phyloP scores from a whole-genome alignment of 1,284 basidiomycete species.

The Moesziomyces sp. region DNA sequence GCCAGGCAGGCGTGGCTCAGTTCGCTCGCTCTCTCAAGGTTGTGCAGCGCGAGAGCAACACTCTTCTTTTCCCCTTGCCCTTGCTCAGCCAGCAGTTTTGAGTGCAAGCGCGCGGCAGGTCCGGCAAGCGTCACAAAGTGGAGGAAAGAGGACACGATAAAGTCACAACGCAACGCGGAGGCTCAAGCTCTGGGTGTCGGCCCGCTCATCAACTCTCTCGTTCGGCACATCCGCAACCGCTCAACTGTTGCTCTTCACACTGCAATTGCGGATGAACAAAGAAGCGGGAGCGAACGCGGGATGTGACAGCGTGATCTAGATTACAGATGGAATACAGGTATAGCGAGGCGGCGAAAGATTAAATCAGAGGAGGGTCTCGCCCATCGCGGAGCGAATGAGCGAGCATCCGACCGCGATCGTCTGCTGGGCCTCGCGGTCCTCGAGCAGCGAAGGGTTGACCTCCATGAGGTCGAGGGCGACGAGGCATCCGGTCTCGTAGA shows the following conservation, averaged over 20 bases:
- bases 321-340: not conserved
- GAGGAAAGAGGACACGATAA: not conserved
- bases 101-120: no score
- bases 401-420: constrained; percentile 95
- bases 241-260: no score
- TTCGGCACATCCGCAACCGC: not conserved
- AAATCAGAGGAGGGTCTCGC: constrained; percentile 68
- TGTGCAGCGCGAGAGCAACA: constrained; percentile 10
- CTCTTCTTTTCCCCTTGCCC: constrained; percentile 5
- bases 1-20: no score
- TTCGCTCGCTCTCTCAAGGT: no score
- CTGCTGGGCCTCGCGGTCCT: constrained; percentile 78
- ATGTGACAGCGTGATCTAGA: not conserved
- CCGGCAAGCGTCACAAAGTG: not conserved
- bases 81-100: no score
- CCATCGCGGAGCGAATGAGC: constrained; percentile 87
- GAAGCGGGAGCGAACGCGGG: no score
- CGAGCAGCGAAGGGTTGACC: constrained; percentile 88
- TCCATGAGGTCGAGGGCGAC: constrained; percentile 84
- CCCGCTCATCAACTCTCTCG: not conserved
- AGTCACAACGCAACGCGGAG: not conserved
- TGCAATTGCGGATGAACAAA: not conserved
- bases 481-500: constrained; percentile 91
- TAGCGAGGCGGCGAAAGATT: not conserved
- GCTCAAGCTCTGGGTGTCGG: not conserved